Base-by-base conservation (phyloP, 2,329 filamentous ascomycete species). In the Huntiella bhutanensis region DNA sequence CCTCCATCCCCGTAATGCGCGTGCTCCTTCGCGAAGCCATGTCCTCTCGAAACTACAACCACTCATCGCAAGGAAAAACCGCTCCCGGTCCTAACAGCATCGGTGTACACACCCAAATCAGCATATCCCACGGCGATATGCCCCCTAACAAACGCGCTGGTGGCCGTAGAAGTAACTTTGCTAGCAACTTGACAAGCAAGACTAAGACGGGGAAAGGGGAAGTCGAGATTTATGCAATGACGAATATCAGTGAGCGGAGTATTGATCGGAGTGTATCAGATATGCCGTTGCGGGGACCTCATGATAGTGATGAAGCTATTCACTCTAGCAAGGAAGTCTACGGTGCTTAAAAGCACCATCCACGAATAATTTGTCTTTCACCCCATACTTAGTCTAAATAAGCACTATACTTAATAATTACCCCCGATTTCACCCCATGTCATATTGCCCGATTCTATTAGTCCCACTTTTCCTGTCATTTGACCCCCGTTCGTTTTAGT, bases 21-120 rank as follows among this genome's bases (percentile, higher is more conserved):
- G 49, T 52, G 11, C 47, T 54, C n/a, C 16, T 52, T n/a, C 51
- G 51, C 22, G 45, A 52, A 35, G 49, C 51, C 39, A 42, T 45
- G 41, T 43, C 41, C 5, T 43, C 41, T 5, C 41, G 41, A 2
- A 43, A 43, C 41, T 43, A 43, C 49, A 43, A 41, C 39, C 36
- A 37, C 35, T 10, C 32, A 5, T 13, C 12, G 12, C 10, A 10
- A 28, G 38, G 11, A 39, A 38, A 17, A 38, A 15, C 36, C 13
- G 19, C 36, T 17, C 13, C 13, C 13, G 43, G 2, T 32, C 32
- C 13, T 33, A 38, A 28, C 38, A 19, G n/a, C 13, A 35, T 49
- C 4, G 43, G 47, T 11, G 39, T 43, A n/a, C 39, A 43, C 10
- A 41, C 33, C 33, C 28, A 46, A 12, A 43, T 44, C 15, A 42